A percentile compares a stretch with the other conserved stretches of the same genome.
phyloP scores from a whole-genome alignment of 164 flowering plant species.

The Nymphaea colorata region DNA sequence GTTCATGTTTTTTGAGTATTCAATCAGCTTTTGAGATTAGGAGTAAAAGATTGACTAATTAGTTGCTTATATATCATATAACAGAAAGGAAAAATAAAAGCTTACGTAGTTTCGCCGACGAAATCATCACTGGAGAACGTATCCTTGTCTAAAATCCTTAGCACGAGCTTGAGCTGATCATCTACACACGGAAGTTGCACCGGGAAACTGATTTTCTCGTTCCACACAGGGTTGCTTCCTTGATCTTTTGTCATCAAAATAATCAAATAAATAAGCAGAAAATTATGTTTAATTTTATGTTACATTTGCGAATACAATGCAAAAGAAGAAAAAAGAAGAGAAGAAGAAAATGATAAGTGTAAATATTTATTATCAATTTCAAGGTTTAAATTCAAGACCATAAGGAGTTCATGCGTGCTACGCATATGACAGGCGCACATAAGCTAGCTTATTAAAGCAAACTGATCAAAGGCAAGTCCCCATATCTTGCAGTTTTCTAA shows the following conservation, averaged over 20 bases:
- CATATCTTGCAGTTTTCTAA: background rate
- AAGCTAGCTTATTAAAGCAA: background rate
- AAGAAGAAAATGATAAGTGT: background rate
- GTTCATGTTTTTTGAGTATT: no score
- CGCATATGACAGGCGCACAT: background rate
- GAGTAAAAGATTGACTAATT: no score
- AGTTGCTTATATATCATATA: no score
- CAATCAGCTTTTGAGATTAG: no score
- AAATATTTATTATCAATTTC: no score
- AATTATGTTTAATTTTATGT: background rate
- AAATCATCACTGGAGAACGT: constrained; percentile 57
- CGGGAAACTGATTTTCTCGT: constrained; percentile 38
- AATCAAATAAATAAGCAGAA: background rate
- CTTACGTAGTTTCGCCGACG: constrained; percentile 46
- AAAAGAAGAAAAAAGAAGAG: no score
- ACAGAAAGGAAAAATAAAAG: no score
- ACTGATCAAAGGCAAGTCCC: background rate
- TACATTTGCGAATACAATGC: background rate
- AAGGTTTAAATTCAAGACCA: background rate
- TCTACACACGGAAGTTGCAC: constrained; percentile 47
- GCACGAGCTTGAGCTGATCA: constrained; percentile 39
- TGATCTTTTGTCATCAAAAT: constrained; percentile 18
- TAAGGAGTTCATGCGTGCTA: background rate
- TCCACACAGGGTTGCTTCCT: constrained; percentile 47
- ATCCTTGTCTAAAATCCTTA: constrained; percentile 63